Percentiles rank a stretch among this genome's conserved stretches.
Evolutionary conservation across 169 alveolate species (phyloP).

Genomic region (Theileria sp.): DNA sequence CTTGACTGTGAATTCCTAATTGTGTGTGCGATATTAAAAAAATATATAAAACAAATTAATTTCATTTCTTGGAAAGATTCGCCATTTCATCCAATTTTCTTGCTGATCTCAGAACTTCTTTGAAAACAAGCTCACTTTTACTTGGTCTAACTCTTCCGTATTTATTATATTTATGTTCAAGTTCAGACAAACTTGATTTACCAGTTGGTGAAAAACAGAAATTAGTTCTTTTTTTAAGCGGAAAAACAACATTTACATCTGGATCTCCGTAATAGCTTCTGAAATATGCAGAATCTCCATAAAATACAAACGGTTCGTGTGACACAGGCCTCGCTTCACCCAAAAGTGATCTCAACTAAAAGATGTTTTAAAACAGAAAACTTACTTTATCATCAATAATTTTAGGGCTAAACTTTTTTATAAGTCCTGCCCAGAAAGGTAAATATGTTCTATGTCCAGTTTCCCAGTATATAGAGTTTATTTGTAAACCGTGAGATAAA

Average conservation of each 20-base stretch:
- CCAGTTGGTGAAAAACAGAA: constrained; percentile 81
- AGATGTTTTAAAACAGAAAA: neutral
- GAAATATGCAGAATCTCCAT: constrained; percentile 71
- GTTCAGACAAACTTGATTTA: constrained; percentile 46
- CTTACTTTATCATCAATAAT: constrained; percentile 81
- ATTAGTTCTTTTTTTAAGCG: constrained; percentile 70
- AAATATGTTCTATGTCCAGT: constrained; percentile 85
- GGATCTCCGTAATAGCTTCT: constrained; percentile 82
- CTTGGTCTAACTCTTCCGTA: constrained; percentile 49
- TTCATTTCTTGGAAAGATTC: constrained; percentile 13
- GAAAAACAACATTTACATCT: constrained; percentile 71
- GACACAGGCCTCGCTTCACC: constrained; percentile 75
- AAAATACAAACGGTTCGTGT: constrained; percentile 81
- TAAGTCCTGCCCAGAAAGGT: constrained; percentile 77
- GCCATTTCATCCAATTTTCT: constrained; percentile 20
- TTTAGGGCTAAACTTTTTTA: constrained; percentile 78
- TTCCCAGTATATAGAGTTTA: constrained; percentile 84
- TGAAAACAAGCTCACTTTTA: constrained; percentile 46
- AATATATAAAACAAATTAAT: neutral
- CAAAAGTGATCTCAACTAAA: constrained; percentile 70
- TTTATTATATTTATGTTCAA: constrained; percentile 48
- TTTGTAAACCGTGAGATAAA: constrained; percentile 72
- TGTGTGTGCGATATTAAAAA: neutral
- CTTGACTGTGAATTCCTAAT: neutral
- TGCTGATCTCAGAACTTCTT: constrained; percentile 57